Percentiles rank a stretch among this genome's conserved stretches.
phyloP scores from a whole-genome alignment of 345 rosid genomes.

The Draba incana region DNA sequence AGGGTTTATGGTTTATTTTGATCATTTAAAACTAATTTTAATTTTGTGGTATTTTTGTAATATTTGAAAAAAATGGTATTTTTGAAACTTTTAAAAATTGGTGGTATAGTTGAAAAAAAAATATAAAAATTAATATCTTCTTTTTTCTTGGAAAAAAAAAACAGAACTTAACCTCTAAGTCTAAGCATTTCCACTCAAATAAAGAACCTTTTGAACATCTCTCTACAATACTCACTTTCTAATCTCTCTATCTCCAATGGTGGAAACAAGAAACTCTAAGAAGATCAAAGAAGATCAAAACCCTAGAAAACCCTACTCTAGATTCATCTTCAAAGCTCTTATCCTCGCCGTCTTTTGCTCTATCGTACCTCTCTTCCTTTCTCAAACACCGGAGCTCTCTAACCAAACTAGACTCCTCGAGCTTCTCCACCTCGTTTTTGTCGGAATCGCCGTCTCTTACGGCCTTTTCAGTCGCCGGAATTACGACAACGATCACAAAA shows the following conservation, averaged over 20 bases:
- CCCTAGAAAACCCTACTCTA: slow-evolving; percentile 55
- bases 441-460: slow-evolving; percentile 97
- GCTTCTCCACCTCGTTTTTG: slow-evolving; percentile 86
- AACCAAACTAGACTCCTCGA: slow-evolving; percentile 73
- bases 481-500: slow-evolving; percentile 44
- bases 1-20: too few relatives aligned
- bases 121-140: too few relatives aligned
- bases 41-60: too few relatives aligned
- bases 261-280: slow-evolving; percentile 52
- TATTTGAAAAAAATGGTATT: too few relatives aligned
- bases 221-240: slow-evolving; percentile 21
- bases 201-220: slow-evolving; percentile 24
- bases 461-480: slow-evolving; percentile 83
- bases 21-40: too few relatives aligned
- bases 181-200: slow-evolving; percentile 41
- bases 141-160: not conserved
- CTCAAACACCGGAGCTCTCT: slow-evolving; percentile 87
- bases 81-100: too few relatives aligned
- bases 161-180: slow-evolving; percentile 53
- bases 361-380: slow-evolving; percentile 63
- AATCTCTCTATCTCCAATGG: slow-evolving; percentile 53
- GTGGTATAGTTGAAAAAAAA: too few relatives aligned
- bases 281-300: slow-evolving; percentile 45
- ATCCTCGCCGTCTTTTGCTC: slow-evolving; percentile 53
- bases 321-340: slow-evolving; percentile 69